These are phyloP conservation scores for Lipomyces starkeyi DNA, from an alignment of 805 yeast species.

Conservation along the genomic window DNA sequence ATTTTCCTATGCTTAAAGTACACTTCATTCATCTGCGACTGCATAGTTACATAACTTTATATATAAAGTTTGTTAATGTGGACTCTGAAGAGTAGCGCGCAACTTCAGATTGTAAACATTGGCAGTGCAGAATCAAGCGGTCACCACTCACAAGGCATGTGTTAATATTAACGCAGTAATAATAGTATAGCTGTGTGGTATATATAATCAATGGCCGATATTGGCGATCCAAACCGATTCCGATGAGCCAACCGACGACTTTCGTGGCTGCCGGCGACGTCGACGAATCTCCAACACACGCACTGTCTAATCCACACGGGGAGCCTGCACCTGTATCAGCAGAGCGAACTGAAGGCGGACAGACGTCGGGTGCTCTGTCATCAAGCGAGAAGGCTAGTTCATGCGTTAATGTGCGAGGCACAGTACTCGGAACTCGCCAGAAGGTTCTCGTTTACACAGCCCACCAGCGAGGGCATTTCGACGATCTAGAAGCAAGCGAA, in stretches of 20 bases:
- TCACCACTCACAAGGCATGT: neutral
- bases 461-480: constrained; percentile 28
- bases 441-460: constrained; percentile 13
- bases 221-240: neutral
- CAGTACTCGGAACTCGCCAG: neutral
- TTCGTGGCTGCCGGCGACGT: too few relatives aligned
- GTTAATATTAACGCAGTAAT: neutral
- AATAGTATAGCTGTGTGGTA: neutral
- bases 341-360: neutral
- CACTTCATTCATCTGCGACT: too few relatives aligned
- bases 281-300: neutral
- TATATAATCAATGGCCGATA: neutral
- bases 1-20: too few relatives aligned
- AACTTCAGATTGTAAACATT: neutral
- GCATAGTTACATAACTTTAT: too few relatives aligned
- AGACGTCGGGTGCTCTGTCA: neutral
- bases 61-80: too few relatives aligned
- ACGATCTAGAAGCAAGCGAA: constrained; percentile 22
- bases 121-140: neutral
- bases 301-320: neutral
- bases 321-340: neutral
- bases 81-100: too few relatives aligned
- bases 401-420: neutral
- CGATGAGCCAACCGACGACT: neutral
- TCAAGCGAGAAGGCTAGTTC: neutral